Conservation (phyloP, 2,329 filamentous ascomycete species). For the Aspergillus sp. region DNA sequence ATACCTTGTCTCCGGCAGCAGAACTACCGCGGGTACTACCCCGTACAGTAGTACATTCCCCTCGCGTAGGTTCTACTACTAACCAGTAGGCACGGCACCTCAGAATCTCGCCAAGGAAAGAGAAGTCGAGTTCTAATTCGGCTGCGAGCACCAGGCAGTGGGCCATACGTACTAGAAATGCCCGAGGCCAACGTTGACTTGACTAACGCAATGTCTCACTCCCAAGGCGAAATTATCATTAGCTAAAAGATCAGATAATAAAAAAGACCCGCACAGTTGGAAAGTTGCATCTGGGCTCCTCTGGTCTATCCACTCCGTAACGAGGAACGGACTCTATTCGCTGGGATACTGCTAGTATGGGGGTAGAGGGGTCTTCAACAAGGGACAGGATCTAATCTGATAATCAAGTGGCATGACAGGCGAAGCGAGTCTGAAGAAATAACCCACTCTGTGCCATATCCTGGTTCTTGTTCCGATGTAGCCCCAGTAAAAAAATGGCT, state of each 20-base stretch:
- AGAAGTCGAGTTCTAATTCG: background rate
- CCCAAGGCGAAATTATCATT: slow-evolving; percentile 3
- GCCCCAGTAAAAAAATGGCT: background rate
- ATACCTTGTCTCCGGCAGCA: background rate
- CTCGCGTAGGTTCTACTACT: too few species aligned
- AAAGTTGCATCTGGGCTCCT: slow-evolving; percentile 13
- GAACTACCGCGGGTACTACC: background rate
- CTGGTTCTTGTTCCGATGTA: slow-evolving; percentile 14
- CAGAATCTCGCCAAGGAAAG: background rate
- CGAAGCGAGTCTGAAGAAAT: slow-evolving; percentile 1
- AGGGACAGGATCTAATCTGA: slow-evolving; percentile 15
- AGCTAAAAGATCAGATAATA: slow-evolving; percentile 26
- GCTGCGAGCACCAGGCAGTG: background rate
- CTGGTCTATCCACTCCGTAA: slow-evolving; percentile 15
- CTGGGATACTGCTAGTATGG: background rate
- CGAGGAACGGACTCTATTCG: slow-evolving; percentile 14
- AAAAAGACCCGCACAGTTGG: slow-evolving; percentile 5
- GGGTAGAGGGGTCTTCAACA: background rate
- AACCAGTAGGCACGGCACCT: too few species aligned
- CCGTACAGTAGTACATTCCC: background rate
- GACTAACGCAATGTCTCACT: background rate
- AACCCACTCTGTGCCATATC: background rate
- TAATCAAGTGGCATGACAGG: slow-evolving; percentile 5
- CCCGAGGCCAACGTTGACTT: background rate
- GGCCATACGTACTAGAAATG: background rate